phyloP scores from a whole-genome alignment of 345 rosid genomes.

The Linum lewisii region DNA sequence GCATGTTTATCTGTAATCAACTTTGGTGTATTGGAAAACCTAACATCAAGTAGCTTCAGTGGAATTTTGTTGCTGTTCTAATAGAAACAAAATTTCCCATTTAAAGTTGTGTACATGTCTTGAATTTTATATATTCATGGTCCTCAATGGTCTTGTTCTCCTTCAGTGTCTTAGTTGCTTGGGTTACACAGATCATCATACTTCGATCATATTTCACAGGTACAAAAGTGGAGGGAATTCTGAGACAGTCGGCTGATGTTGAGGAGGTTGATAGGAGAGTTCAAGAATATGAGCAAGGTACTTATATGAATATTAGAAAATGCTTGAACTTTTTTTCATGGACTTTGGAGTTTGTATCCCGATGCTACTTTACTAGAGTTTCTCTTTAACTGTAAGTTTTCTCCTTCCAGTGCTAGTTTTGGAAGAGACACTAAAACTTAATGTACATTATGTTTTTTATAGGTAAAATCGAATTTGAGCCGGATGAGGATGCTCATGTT shows the following conservation, averaged over 20 bases:
- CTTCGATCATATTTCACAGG: slow-evolving; percentile 37
- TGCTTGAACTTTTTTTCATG: too few relatives aligned
- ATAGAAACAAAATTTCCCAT: too few relatives aligned
- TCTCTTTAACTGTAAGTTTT: neutral
- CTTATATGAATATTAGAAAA: too few relatives aligned
- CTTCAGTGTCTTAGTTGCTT: neutral
- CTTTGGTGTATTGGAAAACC: too few relatives aligned
- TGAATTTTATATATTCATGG: too few relatives aligned
- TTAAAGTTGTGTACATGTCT: too few relatives aligned
- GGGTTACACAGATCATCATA: slow-evolving; percentile 1
- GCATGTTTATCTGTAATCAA: too few relatives aligned
- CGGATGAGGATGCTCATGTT: slow-evolving; percentile 95
- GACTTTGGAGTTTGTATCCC: neutral
- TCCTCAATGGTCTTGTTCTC: neutral
- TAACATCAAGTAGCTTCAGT: too few relatives aligned
- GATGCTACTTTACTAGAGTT: slow-evolving; percentile 13
- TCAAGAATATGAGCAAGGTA: slow-evolving; percentile 94
- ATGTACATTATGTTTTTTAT: slow-evolving; percentile 8
- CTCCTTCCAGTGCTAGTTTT: neutral
- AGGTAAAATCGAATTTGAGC: slow-evolving; percentile 81
- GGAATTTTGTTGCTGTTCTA: too few relatives aligned
- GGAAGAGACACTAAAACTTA: neutral
- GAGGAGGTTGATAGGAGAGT: slow-evolving; percentile 96
- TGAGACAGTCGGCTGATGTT: slow-evolving; percentile 92
- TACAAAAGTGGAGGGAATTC: slow-evolving; percentile 75